Conservation (phyloP, 2,329 filamentous ascomycete species). For the Sarocladiaceae sp. region DNA sequence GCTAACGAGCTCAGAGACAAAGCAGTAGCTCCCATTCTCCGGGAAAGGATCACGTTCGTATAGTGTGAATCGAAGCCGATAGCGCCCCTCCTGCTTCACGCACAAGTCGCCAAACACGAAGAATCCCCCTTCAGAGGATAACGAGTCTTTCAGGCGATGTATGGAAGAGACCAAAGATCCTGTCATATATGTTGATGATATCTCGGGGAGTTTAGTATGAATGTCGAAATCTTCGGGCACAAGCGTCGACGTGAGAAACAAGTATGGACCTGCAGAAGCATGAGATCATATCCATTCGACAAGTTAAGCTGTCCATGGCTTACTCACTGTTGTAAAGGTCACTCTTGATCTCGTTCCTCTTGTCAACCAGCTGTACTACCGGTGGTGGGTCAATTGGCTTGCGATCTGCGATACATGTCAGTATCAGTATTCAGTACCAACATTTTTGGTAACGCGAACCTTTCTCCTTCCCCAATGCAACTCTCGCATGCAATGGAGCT, state of each 20-base stretch:
- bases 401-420: conserved; percentile 48
- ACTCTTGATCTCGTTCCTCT: conserved; percentile 16
- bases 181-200: conserved; percentile 49
- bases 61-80: conserved; percentile 70
- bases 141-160: conserved; percentile 73
- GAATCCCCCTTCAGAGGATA: conserved; percentile 76
- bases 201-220: conserved; percentile 24
- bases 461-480: conserved; percentile 72
- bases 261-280: conserved; percentile 41
- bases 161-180: conserved; percentile 77
- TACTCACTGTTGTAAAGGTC: conserved; percentile 21
- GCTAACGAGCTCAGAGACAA: conserved; percentile 32
- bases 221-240: conserved; percentile 37
- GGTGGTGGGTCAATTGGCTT: conserved; percentile 88
- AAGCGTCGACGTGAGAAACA: conserved; percentile 43
- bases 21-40: conserved; percentile 17
- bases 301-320: not conserved
- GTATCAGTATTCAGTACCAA: not conserved
- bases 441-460: conserved; percentile 40
- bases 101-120: conserved; percentile 91
- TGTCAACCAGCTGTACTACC: conserved; percentile 62
- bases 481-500: conserved; percentile 48
- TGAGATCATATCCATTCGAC: not conserved
- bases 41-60: conserved; percentile 41
- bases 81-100: conserved; percentile 68